phyloP scores from a whole-genome alignment of 768 basidiomycete species.

The Suillus luteus region DNA sequence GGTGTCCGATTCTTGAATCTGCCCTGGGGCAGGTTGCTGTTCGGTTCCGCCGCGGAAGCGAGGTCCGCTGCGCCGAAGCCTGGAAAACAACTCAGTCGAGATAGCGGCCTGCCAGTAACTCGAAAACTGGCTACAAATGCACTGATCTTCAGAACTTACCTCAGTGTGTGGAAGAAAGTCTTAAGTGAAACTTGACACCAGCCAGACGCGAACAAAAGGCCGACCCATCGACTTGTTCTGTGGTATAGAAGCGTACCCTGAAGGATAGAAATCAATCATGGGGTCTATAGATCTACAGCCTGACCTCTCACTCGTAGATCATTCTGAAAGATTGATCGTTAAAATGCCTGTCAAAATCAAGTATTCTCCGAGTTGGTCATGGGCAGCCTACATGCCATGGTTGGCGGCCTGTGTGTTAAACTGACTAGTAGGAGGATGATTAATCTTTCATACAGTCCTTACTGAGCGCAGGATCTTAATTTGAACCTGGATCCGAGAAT shows the following conservation, averaged over 20 bases:
- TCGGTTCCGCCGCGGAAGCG: too few relatives aligned
- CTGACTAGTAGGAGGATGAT: background rate
- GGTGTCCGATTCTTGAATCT: too few relatives aligned
- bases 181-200: background rate
- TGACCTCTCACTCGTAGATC: background rate
- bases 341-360: background rate
- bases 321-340: background rate
- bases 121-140: background rate
- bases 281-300: background rate
- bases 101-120: too few relatives aligned
- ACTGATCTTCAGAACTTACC: background rate
- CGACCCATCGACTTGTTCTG: background rate
- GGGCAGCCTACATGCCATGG: too few relatives aligned
- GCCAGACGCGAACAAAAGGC: background rate
- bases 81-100: too few relatives aligned
- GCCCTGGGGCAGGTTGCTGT: too few relatives aligned
- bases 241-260: background rate
- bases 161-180: background rate
- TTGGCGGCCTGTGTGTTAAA: background rate
- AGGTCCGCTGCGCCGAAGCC: too few relatives aligned
- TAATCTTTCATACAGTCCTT: background rate
- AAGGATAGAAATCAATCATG: background rate
- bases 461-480: background rate
- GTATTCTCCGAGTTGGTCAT: background rate
- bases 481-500: too few relatives aligned